These are phyloP conservation scores for Nannochloropsis salina DNA, from an alignment of 108 stramenopile species.

Conservation along the genomic window DNA sequence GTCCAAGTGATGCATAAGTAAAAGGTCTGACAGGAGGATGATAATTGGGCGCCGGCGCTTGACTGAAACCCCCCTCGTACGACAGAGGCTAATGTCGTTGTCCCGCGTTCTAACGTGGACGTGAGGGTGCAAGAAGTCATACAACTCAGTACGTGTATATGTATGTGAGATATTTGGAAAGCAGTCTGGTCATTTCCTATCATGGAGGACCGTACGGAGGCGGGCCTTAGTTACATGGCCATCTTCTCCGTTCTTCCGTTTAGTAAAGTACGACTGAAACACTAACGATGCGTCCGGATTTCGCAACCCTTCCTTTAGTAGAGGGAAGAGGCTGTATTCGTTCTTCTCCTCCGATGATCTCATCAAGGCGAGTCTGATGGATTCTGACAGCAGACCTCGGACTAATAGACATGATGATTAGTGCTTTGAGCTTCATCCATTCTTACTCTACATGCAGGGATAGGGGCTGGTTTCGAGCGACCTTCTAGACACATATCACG, in stretches of 20 bases:
- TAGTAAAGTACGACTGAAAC: not conserved
- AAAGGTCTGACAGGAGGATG: conserved; percentile 17
- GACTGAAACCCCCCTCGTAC: conserved; percentile 4
- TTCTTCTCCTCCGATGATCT: not conserved
- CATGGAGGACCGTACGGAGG: not conserved
- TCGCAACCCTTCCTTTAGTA: not conserved
- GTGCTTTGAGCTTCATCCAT: too few relatives aligned
- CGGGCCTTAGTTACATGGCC: not conserved
- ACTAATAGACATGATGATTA: too few relatives aligned
- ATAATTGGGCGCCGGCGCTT: not conserved
- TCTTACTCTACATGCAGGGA: too few relatives aligned
- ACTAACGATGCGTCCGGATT: not conserved
- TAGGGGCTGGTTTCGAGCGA: too few relatives aligned
- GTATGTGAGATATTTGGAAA: not conserved
- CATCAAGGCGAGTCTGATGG: not conserved
- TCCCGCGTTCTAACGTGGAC: not conserved
- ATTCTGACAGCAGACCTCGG: too few relatives aligned
- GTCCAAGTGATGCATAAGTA: not conserved
- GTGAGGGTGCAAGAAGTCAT: conserved; percentile 4
- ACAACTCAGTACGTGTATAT: not conserved
- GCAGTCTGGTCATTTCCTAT: not conserved
- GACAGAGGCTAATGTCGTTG: conserved; percentile 12
- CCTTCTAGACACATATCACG: too few relatives aligned
- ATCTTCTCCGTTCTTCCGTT: not conserved
- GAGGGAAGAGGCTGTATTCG: not conserved